Evolutionary conservation across 169 alveolate genomes (phyloP), one percentile per base, ranked within the genome.

Genomic region (Babesia caballi): DNA sequence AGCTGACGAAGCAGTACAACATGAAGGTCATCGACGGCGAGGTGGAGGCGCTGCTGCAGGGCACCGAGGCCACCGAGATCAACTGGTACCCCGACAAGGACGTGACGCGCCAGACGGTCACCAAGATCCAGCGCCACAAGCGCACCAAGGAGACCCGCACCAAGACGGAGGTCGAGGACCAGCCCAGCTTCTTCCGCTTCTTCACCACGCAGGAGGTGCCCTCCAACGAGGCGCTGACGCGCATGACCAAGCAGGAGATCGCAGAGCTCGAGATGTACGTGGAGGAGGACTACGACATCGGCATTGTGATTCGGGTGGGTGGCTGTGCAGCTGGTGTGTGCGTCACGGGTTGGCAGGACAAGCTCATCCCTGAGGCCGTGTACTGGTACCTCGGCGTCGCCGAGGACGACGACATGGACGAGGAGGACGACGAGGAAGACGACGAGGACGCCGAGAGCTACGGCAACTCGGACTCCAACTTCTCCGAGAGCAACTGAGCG

Each of bases 281-380:
- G 35, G 93, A 88, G 70, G 93, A 88, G 36, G 93, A 88, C 53
- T 88, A 88, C 46, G 93, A 88, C 82, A 88, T 88, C 30, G 93
- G 91, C 28, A 81, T 88, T 59, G 85, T 88, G 17, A 73, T 88
- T 33, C 84, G 90, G 80, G 85, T 77, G 44, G 1, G 78, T 77
- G 21, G 3, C 21, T 36, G 19, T 23, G 44, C 14, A 12, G 44
- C 19, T 53, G 14, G 63, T n/a, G n/a, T 0, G 42, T 11, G 14
- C 11, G 27, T 41, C 14, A 33, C 30, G 17, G 8, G 25, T 32
- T 5, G 28, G 0, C 47, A 77, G 85, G 93, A 88, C 66, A 84
- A 88, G 72, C 81, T 88, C 54, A 84, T 88, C 14, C 93, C 93
- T 4, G 90, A 88, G 69, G 91, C 93, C 25, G 78, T 88, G 33